Evolutionary conservation across 148 eudicot genomes (phyloP), one percentile per base, ranked within the genome.

Genomic region (Chenopodium suecicum): DNA sequence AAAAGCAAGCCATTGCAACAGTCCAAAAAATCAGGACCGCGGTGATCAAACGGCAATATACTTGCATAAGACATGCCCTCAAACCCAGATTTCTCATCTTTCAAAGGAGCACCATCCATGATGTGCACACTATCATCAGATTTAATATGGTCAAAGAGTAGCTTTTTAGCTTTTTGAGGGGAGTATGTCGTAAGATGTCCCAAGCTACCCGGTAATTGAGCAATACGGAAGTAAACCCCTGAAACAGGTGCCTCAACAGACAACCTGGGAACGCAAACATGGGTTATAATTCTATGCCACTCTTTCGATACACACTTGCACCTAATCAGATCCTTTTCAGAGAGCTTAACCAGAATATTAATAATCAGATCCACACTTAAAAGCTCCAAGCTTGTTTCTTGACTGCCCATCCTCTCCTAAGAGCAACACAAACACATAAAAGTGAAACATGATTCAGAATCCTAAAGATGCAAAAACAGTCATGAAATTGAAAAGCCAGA

Each of bases 271-370:
- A 69, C 37, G 31, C 81, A 79, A 50, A 68, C 65, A 50, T 69
- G 27, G 48, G 81, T 46, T 23, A 79, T 67, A 11, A 79, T 68
- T 79, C 64, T 47, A 7, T 79, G 72, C 80, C 73, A 78, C 31
- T 78, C 72, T 78, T 78, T 78, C 16, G 80, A 78, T 13, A 77
- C 77, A 74, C 77, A 74, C 77, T 54, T 74, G 77, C 77, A 74
- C 20, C 32, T 52, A 1, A 74, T 56, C 2, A 74, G 65, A 27
- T 74, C 77, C 32, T 58, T 74, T 23, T 25, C 77, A 4, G 77
- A 25, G 63, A 74, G 65, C 16, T 58, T 74, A 29, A 29, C 10
- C 32, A 74, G 2, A 25, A 74, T 54, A 19, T 48, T 4, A 25
- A 74, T 9, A 8, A 74, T 3, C 77, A 74, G n/a, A 27, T 74